These are phyloP conservation scores for Phytophthora sp. DNA, from an alignment of 352 stramenopile genomes.

Conservation along the genomic window DNA sequence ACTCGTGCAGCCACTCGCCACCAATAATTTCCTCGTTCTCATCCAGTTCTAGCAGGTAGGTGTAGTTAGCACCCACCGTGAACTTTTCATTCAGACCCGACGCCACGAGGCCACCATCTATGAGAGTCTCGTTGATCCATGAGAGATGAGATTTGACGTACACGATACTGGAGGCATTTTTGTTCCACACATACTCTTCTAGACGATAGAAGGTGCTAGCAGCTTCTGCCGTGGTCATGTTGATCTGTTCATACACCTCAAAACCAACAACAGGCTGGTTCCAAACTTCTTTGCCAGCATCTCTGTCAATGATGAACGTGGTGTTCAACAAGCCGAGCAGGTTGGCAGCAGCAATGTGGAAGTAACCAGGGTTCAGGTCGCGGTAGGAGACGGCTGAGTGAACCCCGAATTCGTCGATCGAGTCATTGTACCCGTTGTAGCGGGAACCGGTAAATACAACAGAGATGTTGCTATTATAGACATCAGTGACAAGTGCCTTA, in stretches of 20 bases:
- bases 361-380: slow-evolving; percentile 44
- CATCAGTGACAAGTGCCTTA: slow-evolving; percentile 37
- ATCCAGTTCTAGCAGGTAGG: too few species aligned
- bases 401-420: slow-evolving; percentile 42
- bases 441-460: slow-evolving; percentile 41
- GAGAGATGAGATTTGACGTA: too few species aligned
- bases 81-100: too few species aligned
- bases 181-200: slow-evolving; percentile 47
- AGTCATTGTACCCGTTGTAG: slow-evolving; percentile 22
- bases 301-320: slow-evolving; percentile 45
- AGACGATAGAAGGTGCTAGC: slow-evolving; percentile 35
- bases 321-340: slow-evolving; percentile 40
- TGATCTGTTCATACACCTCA: slow-evolving; percentile 31
- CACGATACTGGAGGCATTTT: too few species aligned
- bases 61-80: too few species aligned
- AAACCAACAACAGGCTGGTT: slow-evolving; percentile 56
- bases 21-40: too few species aligned
- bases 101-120: too few species aligned
- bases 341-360: slow-evolving; percentile 46
- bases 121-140: too few species aligned
- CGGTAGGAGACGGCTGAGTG: slow-evolving; percentile 35
- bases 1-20: too few species aligned
- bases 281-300: slow-evolving; percentile 42
- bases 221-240: slow-evolving; percentile 30
- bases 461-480: slow-evolving; percentile 27